phyloP scores from a whole-genome alignment of 129 eudicot genomes.

The Arctium minus region DNA sequence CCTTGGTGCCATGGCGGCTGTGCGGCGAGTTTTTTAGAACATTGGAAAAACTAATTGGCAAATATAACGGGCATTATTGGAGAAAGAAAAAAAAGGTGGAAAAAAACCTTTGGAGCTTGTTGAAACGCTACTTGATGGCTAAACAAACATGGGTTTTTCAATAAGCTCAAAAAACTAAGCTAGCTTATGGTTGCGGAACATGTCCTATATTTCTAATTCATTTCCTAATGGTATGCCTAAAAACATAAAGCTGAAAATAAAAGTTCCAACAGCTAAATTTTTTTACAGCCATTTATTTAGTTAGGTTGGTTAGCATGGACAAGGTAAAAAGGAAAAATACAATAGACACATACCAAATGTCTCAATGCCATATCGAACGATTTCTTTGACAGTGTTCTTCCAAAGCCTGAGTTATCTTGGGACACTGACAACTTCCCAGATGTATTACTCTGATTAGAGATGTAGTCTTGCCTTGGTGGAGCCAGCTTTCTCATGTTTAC shows the following conservation, averaged over 20 bases:
- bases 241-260: neutral
- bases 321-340: neutral
- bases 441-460: slow-evolving; percentile 30
- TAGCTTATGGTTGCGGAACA: neutral
- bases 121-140: neutral
- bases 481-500: slow-evolving; percentile 93
- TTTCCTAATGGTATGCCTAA: slow-evolving; percentile 10
- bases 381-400: slow-evolving; percentile 78
- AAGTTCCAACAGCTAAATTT: neutral
- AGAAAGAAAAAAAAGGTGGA: neutral
- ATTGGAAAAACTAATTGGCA: neutral
- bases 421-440: slow-evolving; percentile 52
- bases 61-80: neutral
- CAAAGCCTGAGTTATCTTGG: slow-evolving; percentile 75
- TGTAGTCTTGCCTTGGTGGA: slow-evolving; percentile 62
- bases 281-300: neutral
- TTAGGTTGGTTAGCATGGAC: neutral
- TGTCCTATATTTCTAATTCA: neutral
- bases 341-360: slow-evolving; percentile 63
- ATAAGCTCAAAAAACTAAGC: neutral
- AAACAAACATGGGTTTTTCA: neutral
- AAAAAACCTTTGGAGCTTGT: neutral
- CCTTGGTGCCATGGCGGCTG: too few species aligned
- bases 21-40: too few species aligned
- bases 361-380: slow-evolving; percentile 92